Percentiles rank a stretch among this genome's conserved stretches.
Evolutionary conservation across 1,139 yeast genomes (phyloP).

Genomic region (Diutina pseudorugosa): DNA sequence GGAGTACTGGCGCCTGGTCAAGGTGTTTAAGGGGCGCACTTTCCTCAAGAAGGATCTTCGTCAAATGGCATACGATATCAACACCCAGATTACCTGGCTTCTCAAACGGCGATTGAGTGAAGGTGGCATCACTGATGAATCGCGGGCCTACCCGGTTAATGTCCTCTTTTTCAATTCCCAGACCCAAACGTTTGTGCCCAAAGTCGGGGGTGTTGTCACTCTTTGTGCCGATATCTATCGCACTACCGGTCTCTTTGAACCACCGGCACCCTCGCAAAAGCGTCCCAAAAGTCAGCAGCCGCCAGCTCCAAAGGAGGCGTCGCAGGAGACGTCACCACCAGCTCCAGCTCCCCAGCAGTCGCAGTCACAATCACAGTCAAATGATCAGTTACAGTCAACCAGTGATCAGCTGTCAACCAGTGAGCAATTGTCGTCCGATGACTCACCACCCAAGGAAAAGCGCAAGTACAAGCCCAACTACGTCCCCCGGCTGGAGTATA

Average conservation of each 20-base stretch:
- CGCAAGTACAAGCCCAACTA: no score
- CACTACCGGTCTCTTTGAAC: neutral
- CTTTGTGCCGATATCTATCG: conserved; percentile 12
- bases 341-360: no score
- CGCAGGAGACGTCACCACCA: no score
- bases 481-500: no score
- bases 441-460: no score
- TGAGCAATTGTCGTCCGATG: no score
- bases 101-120: conserved; percentile 14
- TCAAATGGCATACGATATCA: conserved; percentile 9
- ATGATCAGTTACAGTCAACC: no score
- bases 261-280: no score
- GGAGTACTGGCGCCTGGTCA: conserved; percentile 5
- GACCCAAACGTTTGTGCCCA: conserved; percentile 12
- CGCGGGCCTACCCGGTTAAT: conserved; percentile 16
- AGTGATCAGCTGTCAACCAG: no score
- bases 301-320: no score
- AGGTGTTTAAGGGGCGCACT: neutral
- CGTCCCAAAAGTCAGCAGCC: no score
- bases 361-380: no score
- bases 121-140: conserved; percentile 14
- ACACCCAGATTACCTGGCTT: conserved; percentile 14
- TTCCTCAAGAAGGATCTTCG: neutral
- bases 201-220: conserved; percentile 24
- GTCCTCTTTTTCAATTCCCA: conserved; percentile 24